Percentiles rank a stretch among this genome's conserved stretches.
These are phyloP conservation scores for Saturnispora kantuleensis DNA, from an alignment of 805 yeast species.

Conservation along the genomic window DNA sequence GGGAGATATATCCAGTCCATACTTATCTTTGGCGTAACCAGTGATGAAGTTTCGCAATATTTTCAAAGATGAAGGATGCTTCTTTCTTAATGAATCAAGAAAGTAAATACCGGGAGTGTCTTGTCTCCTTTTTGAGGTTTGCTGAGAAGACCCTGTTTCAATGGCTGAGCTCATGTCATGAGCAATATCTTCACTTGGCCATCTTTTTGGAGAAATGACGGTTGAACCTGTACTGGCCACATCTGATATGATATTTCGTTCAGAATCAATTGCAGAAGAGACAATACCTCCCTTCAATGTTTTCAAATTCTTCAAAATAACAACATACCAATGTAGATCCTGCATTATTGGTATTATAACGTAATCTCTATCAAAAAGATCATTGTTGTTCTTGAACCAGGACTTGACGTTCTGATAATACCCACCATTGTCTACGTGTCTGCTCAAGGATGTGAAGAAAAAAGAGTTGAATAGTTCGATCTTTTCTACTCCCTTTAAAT, in stretches of 20 bases:
- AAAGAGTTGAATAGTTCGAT: conserved; percentile 66
- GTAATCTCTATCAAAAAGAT: conserved; percentile 42
- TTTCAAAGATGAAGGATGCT: conserved; percentile 39
- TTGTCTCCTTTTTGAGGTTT: not conserved
- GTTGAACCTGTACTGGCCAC: no score
- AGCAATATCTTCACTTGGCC: no score
- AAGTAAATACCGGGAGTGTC: conserved; percentile 39
- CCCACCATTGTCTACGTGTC: conserved; percentile 17
- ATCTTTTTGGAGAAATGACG: no score
- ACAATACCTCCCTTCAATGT: conserved; percentile 11
- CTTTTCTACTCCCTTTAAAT: conserved; percentile 27
- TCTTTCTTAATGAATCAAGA: conserved; percentile 67
- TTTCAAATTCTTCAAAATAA: conserved; percentile 52
- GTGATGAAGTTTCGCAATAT: conserved; percentile 53
- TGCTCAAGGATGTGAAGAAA: conserved; percentile 59
- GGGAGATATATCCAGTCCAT: conserved; percentile 36
- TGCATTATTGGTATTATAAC: conserved; percentile 77
- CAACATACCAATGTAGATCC: conserved; percentile 79
- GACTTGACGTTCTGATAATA: conserved; percentile 57
- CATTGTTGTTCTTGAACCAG: conserved; percentile 69
- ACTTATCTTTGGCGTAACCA: conserved; percentile 61
- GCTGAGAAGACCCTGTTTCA: no score
- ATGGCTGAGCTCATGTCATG: no score
- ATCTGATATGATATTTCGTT: no score
- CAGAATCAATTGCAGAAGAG: not conserved